Conservation (phyloP, 768 basidiomycete species). For the Pulveroboletus sp. region DNA sequence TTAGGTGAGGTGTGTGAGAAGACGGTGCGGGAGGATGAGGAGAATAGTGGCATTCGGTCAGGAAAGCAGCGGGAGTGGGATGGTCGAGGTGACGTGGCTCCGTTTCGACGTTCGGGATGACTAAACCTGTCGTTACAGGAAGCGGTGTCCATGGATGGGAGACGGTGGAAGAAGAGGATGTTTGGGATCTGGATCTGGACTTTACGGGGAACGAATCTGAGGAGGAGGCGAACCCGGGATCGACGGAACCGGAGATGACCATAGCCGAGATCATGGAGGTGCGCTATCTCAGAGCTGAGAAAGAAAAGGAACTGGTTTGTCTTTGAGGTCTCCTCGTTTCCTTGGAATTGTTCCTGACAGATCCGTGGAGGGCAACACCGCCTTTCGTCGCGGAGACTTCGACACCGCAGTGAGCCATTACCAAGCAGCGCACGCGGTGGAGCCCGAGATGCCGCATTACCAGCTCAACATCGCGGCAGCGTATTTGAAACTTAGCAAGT, state of each 20-base stretch:
- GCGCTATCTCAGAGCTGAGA: slow-evolving; percentile 64
- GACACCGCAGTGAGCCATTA: slow-evolving; percentile 53
- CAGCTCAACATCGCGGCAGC: slow-evolving; percentile 75
- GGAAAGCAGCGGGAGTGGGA: slow-evolving; percentile 79
- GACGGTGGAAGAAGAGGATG: slow-evolving; percentile 69
- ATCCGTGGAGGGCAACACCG: slow-evolving; percentile 53
- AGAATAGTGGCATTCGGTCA: slow-evolving; percentile 49
- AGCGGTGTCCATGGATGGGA: slow-evolving; percentile 71
- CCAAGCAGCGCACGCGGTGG: slow-evolving; percentile 54
- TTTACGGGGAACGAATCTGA: slow-evolving; percentile 54
- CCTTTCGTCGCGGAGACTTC: slow-evolving; percentile 62
- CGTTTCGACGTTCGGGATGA: background rate
- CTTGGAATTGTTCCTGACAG: slow-evolving; percentile 1
- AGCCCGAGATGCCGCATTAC: slow-evolving; percentile 71
- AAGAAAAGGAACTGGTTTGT: slow-evolving; percentile 63
- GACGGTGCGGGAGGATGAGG: slow-evolving; percentile 66
- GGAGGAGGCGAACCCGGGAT: slow-evolving; percentile 39
- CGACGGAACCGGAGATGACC: slow-evolving; percentile 43
- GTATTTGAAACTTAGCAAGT: slow-evolving; percentile 67
- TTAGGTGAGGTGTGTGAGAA: slow-evolving; percentile 72
- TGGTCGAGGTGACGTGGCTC: slow-evolving; percentile 45
- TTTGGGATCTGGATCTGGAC: slow-evolving; percentile 70
- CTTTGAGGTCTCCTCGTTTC: background rate
- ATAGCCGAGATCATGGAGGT: slow-evolving; percentile 73
- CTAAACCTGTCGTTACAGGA: slow-evolving; percentile 22